Conservation (phyloP, 75 land plant species). For the Pinus tabuliformis region DNA sequence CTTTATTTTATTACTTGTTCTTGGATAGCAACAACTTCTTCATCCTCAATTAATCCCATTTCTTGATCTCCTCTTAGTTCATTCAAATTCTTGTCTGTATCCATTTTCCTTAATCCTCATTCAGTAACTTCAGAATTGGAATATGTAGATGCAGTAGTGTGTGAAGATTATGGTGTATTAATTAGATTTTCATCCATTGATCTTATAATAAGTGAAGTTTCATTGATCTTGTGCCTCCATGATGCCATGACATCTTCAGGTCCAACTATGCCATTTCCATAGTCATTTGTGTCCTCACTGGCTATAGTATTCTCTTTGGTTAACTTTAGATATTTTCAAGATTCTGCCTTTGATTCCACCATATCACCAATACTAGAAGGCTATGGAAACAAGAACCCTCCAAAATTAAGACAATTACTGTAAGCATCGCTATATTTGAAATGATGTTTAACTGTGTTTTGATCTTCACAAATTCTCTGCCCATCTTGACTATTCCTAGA, state of each 20-base stretch:
- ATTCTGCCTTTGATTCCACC: slow-evolving; percentile 42
- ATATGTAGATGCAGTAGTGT: slow-evolving; percentile 51
- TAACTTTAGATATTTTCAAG: slow-evolving; percentile 73
- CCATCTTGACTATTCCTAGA: neutral
- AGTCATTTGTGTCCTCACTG: slow-evolving; percentile 43
- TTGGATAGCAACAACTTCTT: slow-evolving; percentile 85
- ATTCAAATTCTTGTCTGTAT: slow-evolving; percentile 18
- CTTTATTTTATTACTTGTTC: slow-evolving; percentile 85
- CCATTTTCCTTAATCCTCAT: slow-evolving; percentile 27
- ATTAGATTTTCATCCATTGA: slow-evolving; percentile 50
- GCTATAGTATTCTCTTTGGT: slow-evolving; percentile 34
- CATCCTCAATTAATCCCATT: slow-evolving; percentile 68
- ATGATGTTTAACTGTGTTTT: neutral
- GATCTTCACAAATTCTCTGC: neutral
- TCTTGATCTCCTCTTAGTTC: slow-evolving; percentile 60
- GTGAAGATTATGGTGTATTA: slow-evolving; percentile 35
- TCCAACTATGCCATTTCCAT: slow-evolving; percentile 36
- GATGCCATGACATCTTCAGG: slow-evolving; percentile 68
- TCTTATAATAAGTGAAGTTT: slow-evolving; percentile 68
- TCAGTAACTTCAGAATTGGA: slow-evolving; percentile 53
- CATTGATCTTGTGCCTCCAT: slow-evolving; percentile 80
- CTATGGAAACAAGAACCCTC: slow-evolving; percentile 88
- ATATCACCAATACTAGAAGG: slow-evolving; percentile 51
- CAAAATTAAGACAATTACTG: slow-evolving; percentile 35
- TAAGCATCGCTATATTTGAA: slow-evolving; percentile 10